Percentiles rank a stretch among this genome's conserved stretches.
These are phyloP conservation scores for Bocquillonia castaneifolia DNA, from an alignment of 441 rosid genomes.

Conservation along the genomic window DNA sequence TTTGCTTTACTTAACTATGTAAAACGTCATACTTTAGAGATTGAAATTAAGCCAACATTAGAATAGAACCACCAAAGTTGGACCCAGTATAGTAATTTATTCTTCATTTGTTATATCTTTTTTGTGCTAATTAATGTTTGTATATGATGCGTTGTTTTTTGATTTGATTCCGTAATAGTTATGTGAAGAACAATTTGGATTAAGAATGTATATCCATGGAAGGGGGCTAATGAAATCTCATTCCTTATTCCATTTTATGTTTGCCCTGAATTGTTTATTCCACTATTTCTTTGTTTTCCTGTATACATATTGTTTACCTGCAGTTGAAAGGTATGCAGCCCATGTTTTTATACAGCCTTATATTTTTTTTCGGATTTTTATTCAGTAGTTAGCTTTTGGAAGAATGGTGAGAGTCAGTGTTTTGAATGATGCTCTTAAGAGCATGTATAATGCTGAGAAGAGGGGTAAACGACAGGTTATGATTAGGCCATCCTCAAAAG, in stretches of 20 bases:
- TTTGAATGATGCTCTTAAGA: constrained; percentile 59
- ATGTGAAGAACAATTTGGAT: too few relatives aligned
- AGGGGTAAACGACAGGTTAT: constrained; percentile 56
- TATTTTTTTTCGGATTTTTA: background rate
- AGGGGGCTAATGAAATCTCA: background rate
- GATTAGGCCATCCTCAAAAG: constrained; percentile 64
- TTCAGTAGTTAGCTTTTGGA: background rate
- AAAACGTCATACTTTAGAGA: too few relatives aligned
- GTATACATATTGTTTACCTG: background rate
- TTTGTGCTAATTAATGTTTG: too few relatives aligned
- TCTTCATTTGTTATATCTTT: too few relatives aligned
- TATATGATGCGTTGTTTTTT: too few relatives aligned
- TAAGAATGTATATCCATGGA: too few relatives aligned
- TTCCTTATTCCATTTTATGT: background rate
- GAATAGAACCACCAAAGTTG: too few relatives aligned
- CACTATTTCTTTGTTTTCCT: background rate
- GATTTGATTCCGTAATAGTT: too few relatives aligned
- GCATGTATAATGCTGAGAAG: constrained; percentile 66
- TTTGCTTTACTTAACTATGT: too few relatives aligned
- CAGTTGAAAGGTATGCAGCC: background rate
- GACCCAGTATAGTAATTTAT: too few relatives aligned
- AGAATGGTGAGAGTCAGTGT: constrained; percentile 63
- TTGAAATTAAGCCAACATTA: too few relatives aligned
- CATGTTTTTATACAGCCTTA: background rate
- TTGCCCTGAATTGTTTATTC: background rate